A percentile compares a stretch with the other conserved stretches of the same genome.
Evolutionary conservation across 441 rosid genomes (phyloP).

Genomic region (Erodium trifolium): DNA sequence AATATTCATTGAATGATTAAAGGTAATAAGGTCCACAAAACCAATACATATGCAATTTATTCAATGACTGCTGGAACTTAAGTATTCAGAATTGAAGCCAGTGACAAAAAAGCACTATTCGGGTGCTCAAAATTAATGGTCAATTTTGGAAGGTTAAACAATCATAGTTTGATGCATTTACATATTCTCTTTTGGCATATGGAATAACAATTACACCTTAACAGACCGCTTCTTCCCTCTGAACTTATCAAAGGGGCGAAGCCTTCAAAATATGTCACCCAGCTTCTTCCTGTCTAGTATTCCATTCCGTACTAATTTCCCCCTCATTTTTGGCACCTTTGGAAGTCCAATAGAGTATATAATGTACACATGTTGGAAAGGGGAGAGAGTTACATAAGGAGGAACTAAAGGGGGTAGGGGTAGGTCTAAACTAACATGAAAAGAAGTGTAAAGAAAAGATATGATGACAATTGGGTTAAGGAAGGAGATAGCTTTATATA

Average conservation of each 20-base stretch:
- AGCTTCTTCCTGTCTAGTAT: background rate
- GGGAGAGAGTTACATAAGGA: background rate
- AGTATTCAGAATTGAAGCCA: background rate
- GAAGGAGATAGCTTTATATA: background rate
- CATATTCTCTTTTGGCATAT: background rate
- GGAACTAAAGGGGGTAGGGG: background rate
- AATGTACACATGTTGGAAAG: background rate
- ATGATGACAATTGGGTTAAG: background rate
- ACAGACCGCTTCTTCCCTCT: background rate
- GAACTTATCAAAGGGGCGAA: background rate
- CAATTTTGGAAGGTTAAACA: background rate
- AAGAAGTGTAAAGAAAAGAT: background rate
- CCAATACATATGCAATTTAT: background rate
- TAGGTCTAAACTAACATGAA: background rate
- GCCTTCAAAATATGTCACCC: background rate
- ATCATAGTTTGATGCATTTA: no score
- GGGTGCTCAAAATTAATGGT: background rate
- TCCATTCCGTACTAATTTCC: background rate
- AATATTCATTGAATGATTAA: background rate
- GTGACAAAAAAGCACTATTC: background rate
- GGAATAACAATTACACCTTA: background rate
- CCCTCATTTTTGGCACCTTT: background rate
- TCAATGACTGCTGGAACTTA: background rate
- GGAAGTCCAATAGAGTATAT: background rate
- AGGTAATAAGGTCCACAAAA: background rate